phyloP scores from a whole-genome alignment of 2,329 filamentous ascomycete species.

The Drechslerella coelobrocha region DNA sequence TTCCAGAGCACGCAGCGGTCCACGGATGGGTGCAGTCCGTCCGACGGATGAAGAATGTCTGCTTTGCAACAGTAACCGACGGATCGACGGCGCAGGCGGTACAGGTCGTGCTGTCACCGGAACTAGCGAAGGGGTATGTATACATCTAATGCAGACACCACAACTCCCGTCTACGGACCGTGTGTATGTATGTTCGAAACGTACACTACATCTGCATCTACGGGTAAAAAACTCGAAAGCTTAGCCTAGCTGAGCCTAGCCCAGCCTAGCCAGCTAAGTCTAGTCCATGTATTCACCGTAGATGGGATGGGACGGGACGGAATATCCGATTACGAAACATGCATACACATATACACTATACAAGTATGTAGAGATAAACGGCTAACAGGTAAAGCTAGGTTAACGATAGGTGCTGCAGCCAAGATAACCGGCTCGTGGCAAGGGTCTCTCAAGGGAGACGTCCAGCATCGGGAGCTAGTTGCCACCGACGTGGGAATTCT shows the following conservation, averaged over 20 bases:
- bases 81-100: slow-evolving; percentile 80
- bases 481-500: slow-evolving; percentile 73
- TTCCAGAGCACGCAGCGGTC: slow-evolving; percentile 60
- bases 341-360: not conserved
- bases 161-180: too few relatives aligned
- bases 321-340: too few relatives aligned
- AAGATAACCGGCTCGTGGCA: slow-evolving; percentile 79
- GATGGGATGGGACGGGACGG: not conserved
- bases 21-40: slow-evolving; percentile 84
- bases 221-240: too few relatives aligned
- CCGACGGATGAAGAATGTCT: slow-evolving; percentile 80
- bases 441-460: slow-evolving; percentile 69
- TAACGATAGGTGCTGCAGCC: slow-evolving; percentile 82
- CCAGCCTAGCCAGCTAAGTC: too few relatives aligned
- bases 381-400: slow-evolving; percentile 62
- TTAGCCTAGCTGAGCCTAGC: too few relatives aligned
- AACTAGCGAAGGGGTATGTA: slow-evolving; percentile 74
- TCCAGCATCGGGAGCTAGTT: slow-evolving; percentile 81
- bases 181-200: too few relatives aligned
- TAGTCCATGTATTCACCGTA: not conserved
- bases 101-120: slow-evolving; percentile 79
- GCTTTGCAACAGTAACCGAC: slow-evolving; percentile 85
- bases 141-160: slow-evolving; percentile 44
- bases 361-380: not conserved
- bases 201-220: too few relatives aligned